Percentiles rank a stretch among this genome's conserved stretches.
Conservation (phyloP, 73 alveolate genomes). For the Paramecium octaurelia region DNA sequence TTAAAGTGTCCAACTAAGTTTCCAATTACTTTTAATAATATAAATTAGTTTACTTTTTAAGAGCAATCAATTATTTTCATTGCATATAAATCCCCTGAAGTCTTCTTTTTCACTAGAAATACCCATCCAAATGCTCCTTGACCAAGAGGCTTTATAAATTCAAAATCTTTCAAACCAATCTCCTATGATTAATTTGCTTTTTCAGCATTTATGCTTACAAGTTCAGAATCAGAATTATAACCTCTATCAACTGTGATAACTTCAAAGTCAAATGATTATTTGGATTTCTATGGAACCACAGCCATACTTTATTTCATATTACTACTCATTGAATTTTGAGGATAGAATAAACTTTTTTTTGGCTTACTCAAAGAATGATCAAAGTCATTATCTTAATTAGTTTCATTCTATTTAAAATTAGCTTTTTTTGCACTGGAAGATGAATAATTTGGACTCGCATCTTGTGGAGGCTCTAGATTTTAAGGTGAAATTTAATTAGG, state of each 20-base stretch:
- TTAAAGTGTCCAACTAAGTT: constrained; percentile 43
- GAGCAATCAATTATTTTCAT: constrained; percentile 88
- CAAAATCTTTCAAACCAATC: constrained; percentile 73
- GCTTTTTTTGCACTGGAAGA: not conserved
- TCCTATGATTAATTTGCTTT: not conserved
- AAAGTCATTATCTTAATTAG: not conserved
- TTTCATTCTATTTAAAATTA: not conserved
- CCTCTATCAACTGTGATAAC: not conserved
- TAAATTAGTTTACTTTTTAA: not conserved
- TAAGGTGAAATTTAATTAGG: not conserved
- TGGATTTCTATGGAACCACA: not conserved
- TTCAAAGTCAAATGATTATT: not conserved
- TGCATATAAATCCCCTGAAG: constrained; percentile 78
- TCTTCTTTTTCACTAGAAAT: constrained; percentile 77
- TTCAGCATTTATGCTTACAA: constrained; percentile 45
- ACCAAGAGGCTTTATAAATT: constrained; percentile 75
- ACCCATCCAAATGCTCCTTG: constrained; percentile 92
- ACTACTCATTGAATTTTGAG: not conserved
- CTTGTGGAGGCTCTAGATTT: not conserved
- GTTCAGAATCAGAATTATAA: constrained; percentile 54
- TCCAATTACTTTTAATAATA: not conserved
- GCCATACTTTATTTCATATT: not conserved
- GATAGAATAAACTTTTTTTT: not conserved
- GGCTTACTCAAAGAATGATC: not conserved
- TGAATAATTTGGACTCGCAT: not conserved